Base-by-base conservation (phyloP, 2,329 filamentous ascomycete species). In the Juglanconis sp. region DNA sequence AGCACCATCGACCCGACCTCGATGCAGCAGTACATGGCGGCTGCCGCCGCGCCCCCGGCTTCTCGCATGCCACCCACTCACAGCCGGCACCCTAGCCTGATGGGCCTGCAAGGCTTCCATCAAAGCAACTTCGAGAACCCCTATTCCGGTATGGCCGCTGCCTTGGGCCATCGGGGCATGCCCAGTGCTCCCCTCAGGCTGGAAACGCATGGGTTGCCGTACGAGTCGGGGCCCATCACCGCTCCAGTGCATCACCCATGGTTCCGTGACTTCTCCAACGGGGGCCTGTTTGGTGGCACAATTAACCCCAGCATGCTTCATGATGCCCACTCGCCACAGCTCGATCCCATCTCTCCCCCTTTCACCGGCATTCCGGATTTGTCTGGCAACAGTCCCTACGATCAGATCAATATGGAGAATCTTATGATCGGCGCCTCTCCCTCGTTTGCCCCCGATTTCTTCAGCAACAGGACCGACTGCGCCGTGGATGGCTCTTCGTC, bases 401-500 rank as follows among this genome's bases (percentile, higher is more conserved):
- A 57, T 11, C 31, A 24, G 11, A 58, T 50, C n/a, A 58, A 58
- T 10, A 52, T 63, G 13, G 61, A 63, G n/a, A 54, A 57, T 24
- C 56, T 60, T 5, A 38, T 57, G 48, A 56, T 60, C 32, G 47
- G 36, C n/a, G 53, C 34, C 13, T 30, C 90, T 96, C 48, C 30
- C 24, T 40, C 3, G 44, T 51, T 35, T 71, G 91, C 95, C 65
- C 86, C 88, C 68, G 86, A 90, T 50, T 85, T 94, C 7, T 87
- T 92, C 72, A 82, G 81, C 67, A 85, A 83, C 59, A 77, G 80
- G 58, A 89, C 89, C 68, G 92, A 96, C 67, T 89, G 87, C 65
- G 92, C 91, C 34, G 85, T 97, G 57, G 94, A 96, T 68, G 92
- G 90, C 61, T 98, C 95, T 10, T 98, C 95, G 13, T 95, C 95